phyloP scores from a whole-genome alignment of 2,329 filamentous ascomycete species.

The Pseudomassariella vexata region DNA sequence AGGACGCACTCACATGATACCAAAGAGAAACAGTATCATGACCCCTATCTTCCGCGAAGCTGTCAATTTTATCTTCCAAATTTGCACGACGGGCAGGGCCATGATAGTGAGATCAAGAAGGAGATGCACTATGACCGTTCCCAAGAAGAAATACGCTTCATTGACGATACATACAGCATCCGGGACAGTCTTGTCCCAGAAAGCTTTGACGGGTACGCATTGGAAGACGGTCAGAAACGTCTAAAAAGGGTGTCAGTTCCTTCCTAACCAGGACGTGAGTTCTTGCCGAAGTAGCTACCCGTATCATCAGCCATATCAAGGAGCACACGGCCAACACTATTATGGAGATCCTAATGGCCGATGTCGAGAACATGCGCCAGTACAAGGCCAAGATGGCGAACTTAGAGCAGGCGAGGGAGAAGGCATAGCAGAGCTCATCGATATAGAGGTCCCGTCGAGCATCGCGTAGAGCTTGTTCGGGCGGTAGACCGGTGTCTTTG shows the following conservation, averaged over 20 bases:
- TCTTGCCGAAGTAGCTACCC: constrained; percentile 7
- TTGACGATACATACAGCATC: constrained; percentile 14
- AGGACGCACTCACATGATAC: constrained; percentile 2
- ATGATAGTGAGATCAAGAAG: constrained; percentile 15
- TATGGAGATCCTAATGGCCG: constrained; percentile 21
- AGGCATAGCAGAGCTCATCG: constrained; percentile 20
- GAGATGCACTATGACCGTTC: constrained; percentile 13
- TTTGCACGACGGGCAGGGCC: constrained; percentile 11
- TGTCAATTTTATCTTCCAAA: constrained; percentile 10
- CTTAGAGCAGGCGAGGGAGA: constrained; percentile 22
- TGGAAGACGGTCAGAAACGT: constrained; percentile 17
- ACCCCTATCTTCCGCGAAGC: constrained; percentile 1
- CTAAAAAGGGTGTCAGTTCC: constrained; percentile 2
- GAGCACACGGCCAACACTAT: constrained; percentile 17
- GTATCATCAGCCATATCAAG: constrained; percentile 19
- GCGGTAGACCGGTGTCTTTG: neutral
- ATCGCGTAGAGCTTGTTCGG: neutral
- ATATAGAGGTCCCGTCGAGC: too few relatives aligned
- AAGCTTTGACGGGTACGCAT: constrained; percentile 15
- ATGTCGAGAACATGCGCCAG: constrained; percentile 22
- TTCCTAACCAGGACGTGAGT: neutral
- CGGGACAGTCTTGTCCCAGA: constrained; percentile 11
- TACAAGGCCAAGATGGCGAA: constrained; percentile 23
- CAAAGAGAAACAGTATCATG: constrained; percentile 7
- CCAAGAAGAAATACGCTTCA: constrained; percentile 13